Evolutionary conservation across 371 early-diverging fungal genomes (phyloP), one percentile per base, ranked within the genome.

Genomic region (Gilbertella persicaria): DNA sequence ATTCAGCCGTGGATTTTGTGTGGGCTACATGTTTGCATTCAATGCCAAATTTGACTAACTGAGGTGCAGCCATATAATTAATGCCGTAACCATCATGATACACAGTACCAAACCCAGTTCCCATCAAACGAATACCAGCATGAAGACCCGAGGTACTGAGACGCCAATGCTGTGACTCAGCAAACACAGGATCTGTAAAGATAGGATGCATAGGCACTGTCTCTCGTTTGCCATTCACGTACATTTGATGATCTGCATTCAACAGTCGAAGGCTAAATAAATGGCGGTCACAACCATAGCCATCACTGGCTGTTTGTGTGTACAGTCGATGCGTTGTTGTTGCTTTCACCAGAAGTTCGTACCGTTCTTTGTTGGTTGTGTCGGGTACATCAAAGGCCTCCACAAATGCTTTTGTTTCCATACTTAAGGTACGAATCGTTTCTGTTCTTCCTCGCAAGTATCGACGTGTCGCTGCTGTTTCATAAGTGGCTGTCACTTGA

Each of bases 371-470:
- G 4, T 40, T 28, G 8, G 9, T 17, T 12, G 19, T 16, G n/a
- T 44, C 20, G 0, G 43, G 26, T 2, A 51, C 10, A 50, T 84
- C 68, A 72, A 92, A 89, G 7, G 75, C 76, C 53, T 80, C 73
- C 20, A 87, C 81, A 68, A 90, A 91, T 0, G 62, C 80, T 33
- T 75, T 76, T 17, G 79, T 76, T 10, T 90, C 92, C 0, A 66
- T 36, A 19, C 87, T 86, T 23, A 88, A 71, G 3, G 90, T 84
- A 25, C 95, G 84, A 36, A 84, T 86, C 0, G 94, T 93, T 59
- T 94, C 96, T 2, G 95, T 95, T 29, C 96, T 82, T 13, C 96
- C 96, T 45, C 83, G 86, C 17, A 80, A 55, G 65, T 82, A 95
- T 55, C 82, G 67, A 28, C 95, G 84, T 1, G 93, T 94, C 19